A percentile compares a stretch with the other conserved stretches of the same genome.
Conservation (phyloP, 176 grass and related monocot species). For the Oryza meridionalis region DNA sequence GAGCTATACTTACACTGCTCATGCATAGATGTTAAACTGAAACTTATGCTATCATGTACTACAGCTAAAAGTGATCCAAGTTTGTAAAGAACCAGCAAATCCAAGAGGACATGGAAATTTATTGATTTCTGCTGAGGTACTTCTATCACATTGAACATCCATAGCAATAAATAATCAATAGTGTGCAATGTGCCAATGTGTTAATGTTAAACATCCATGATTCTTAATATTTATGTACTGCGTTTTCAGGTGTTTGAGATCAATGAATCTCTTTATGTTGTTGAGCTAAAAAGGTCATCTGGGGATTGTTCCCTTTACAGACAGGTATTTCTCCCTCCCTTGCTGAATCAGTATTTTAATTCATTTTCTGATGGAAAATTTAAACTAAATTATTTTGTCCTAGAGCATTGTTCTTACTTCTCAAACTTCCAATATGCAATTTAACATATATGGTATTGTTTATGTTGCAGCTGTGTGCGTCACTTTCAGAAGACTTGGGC, state of each 20-base stretch:
- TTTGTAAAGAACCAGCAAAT: conserved; percentile 53
- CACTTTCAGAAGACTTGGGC: conserved; percentile 63
- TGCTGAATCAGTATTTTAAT: conserved; percentile 9
- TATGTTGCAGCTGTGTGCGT: conserved; percentile 70
- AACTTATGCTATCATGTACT: conserved; percentile 23
- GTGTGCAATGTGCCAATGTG: conserved; percentile 4
- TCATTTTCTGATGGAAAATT: conserved; percentile 1
- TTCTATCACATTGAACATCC: conserved; percentile 11
- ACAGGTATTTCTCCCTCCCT: conserved; percentile 54
- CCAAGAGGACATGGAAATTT: conserved; percentile 47
- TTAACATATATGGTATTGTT: conserved; percentile 24
- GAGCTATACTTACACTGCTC: background rate
- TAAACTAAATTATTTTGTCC: conserved; percentile 2
- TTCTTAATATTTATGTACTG: conserved; percentile 33
- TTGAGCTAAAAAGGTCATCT: conserved; percentile 74
- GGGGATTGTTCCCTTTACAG: conserved; percentile 76
- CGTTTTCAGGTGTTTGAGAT: conserved; percentile 80
- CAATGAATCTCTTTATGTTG: conserved; percentile 73
- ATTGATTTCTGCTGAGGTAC: conserved; percentile 77
- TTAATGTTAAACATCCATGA: conserved; percentile 18
- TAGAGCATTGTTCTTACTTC: background rate
- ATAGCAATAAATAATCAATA: conserved; percentile 3
- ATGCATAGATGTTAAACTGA: conserved; percentile 9
- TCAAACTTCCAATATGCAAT: background rate
- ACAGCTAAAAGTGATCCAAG: conserved; percentile 75